A percentile compares a stretch with the other conserved stretches of the same genome.
Conservation (phyloP, 2,329 filamentous ascomycete genomes). For the Fusarium sp. region DNA sequence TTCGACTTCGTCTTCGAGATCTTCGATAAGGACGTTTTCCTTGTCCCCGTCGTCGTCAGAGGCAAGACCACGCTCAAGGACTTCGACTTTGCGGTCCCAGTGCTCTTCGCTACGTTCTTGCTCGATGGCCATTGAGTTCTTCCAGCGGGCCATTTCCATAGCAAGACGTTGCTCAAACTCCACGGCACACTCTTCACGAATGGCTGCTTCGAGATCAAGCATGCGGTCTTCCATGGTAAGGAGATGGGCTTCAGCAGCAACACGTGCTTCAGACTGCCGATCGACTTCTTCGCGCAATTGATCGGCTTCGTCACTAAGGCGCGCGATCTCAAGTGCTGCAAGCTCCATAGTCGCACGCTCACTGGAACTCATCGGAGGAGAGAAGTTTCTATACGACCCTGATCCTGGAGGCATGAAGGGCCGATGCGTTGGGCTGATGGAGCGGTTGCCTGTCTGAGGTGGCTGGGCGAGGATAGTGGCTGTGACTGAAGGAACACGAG, state of each 20-base stretch:
- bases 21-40: constrained; percentile 72
- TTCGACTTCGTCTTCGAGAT: constrained; percentile 79
- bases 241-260: constrained; percentile 80
- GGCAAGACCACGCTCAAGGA: constrained; percentile 65
- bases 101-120: constrained; percentile 85
- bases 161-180: constrained; percentile 87
- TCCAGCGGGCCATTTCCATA: constrained; percentile 84
- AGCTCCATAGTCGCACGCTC: constrained; percentile 83
- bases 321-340: constrained; percentile 82
- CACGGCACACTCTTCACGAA: constrained; percentile 88
- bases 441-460: constrained; percentile 44
- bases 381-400: constrained; percentile 56
- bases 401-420: constrained; percentile 59
- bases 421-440: constrained; percentile 53
- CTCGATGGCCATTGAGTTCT: constrained; percentile 81
- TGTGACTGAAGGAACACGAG: constrained; percentile 85
- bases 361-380: constrained; percentile 57
- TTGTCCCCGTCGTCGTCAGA: constrained; percentile 68
- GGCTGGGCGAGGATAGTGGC: constrained; percentile 71
- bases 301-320: constrained; percentile 80
- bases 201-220: constrained; percentile 79
- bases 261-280: constrained; percentile 77
- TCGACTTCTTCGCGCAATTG: constrained; percentile 77
- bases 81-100: constrained; percentile 86
- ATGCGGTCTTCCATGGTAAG: constrained; percentile 76